phyloP scores from a whole-genome alignment of 2,329 filamentous ascomycete species.

The Fusarium coffeatum region DNA sequence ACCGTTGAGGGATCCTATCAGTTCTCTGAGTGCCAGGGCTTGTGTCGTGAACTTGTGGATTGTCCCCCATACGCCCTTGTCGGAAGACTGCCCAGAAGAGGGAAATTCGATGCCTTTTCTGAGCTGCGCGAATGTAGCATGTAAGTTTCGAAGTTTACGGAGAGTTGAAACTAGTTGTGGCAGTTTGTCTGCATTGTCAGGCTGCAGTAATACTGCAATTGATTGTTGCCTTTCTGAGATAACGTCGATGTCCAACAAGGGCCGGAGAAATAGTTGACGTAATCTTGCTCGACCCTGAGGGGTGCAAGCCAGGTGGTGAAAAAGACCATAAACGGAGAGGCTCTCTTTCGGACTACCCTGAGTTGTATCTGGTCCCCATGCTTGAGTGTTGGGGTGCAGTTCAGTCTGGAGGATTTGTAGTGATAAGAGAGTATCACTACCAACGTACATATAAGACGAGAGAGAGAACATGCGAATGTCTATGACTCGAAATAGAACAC shows the following conservation, averaged over 20 bases:
- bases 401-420: slow-evolving; percentile 89
- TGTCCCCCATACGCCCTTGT: slow-evolving; percentile 78
- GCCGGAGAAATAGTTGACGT: slow-evolving; percentile 84
- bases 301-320: slow-evolving; percentile 78
- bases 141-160: slow-evolving; percentile 80
- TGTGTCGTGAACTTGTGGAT: slow-evolving; percentile 78
- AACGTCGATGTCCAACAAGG: slow-evolving; percentile 73
- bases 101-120: slow-evolving; percentile 78
- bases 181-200: slow-evolving; percentile 72
- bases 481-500: slow-evolving; percentile 66
- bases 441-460: slow-evolving; percentile 77
- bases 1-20: slow-evolving; percentile 53
- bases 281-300: slow-evolving; percentile 80
- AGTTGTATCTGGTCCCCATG: slow-evolving; percentile 64
- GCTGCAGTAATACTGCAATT: slow-evolving; percentile 72
- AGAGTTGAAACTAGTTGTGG: slow-evolving; percentile 70
- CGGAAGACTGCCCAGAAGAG: slow-evolving; percentile 63
- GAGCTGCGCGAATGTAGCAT: slow-evolving; percentile 73
- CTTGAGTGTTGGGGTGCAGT: slow-evolving; percentile 83
- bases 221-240: slow-evolving; percentile 79
- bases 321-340: slow-evolving; percentile 85
- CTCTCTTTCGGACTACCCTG: slow-evolving; percentile 78
- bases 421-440: slow-evolving; percentile 80
- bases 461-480: slow-evolving; percentile 82
- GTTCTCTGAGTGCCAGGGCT: slow-evolving; percentile 75